phyloP scores from a whole-genome alignment of 306 rosid species.

The Carpinus viminea region DNA sequence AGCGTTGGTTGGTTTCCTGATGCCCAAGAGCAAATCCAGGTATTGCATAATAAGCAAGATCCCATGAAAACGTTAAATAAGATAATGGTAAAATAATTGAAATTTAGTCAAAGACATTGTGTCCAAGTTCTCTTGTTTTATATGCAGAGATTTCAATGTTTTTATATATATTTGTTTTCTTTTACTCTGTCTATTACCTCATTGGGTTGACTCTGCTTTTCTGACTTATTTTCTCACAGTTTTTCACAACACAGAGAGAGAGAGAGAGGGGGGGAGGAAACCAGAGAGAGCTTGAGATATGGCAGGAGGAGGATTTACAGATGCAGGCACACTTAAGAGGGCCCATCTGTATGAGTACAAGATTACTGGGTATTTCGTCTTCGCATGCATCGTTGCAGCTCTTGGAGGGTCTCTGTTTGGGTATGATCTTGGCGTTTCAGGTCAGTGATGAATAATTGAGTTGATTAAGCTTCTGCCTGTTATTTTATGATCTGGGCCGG shows the following conservation, averaged over 20 bases:
- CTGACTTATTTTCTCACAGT: neutral
- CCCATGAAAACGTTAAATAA: neutral
- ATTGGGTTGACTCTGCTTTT: conserved; percentile 15
- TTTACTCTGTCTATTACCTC: neutral
- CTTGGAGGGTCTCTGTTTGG: conserved; percentile 92
- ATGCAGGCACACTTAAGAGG: conserved; percentile 40
- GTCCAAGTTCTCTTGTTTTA: conserved; percentile 13
- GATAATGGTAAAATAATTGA: neutral
- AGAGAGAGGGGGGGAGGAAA: neutral
- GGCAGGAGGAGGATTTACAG: conserved; percentile 69
- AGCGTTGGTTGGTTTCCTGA: neutral
- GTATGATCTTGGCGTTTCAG: conserved; percentile 94
- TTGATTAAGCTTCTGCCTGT: neutral
- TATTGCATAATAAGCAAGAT: neutral
- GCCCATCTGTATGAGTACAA: conserved; percentile 73
- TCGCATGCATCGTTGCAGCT: conserved; percentile 73
- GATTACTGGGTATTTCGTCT: conserved; percentile 62
- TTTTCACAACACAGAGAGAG: neutral
- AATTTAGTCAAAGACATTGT: neutral
- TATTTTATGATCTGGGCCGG: neutral
- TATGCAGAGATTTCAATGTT: neutral
- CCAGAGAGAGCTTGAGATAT: conserved; percentile 19
- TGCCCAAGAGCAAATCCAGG: neutral
- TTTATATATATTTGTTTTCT: neutral
- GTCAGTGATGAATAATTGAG: conserved; percentile 30